phyloP scores from a whole-genome alignment of 495 filamentous ascomycete genomes.

The Penicillium paradoxum region DNA sequence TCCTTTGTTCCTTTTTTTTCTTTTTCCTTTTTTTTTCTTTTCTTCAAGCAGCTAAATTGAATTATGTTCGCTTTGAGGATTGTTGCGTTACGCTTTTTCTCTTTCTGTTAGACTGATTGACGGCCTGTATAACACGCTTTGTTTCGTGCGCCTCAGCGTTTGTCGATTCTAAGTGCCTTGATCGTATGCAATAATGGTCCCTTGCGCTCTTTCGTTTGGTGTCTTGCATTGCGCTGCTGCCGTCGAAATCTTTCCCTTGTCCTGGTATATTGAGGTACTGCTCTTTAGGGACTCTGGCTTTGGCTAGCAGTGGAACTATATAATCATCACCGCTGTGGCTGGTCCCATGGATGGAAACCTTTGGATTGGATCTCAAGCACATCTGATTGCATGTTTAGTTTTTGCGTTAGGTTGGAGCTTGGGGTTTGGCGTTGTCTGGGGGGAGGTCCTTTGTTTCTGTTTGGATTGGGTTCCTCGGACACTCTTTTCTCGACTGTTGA shows the following conservation, averaged over 20 bases:
- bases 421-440: not conserved
- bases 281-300: not conserved
- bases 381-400: not conserved
- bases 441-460: not conserved
- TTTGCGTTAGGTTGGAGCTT: not conserved
- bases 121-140: conserved; percentile 26
- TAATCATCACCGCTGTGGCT: not conserved
- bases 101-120: conserved; percentile 21
- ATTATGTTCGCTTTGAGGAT: conserved; percentile 38
- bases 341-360: not conserved
- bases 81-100: conserved; percentile 29
- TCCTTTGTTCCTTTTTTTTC: conserved; percentile 31
- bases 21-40: conserved; percentile 26
- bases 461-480: not conserved
- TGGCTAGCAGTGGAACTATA: not conserved
- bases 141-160: conserved; percentile 23
- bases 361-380: not conserved
- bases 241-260: conserved; percentile 7
- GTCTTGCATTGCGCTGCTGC: conserved; percentile 13
- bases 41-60: conserved; percentile 42
- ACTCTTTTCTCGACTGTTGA: not conserved
- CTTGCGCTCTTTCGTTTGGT: conserved; percentile 11
- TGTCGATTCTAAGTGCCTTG: conserved; percentile 17
- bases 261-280: not conserved
- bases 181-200: conserved; percentile 6